These are phyloP conservation scores for Spergularia azorica DNA, from an alignment of 179 eudicot species.

Conservation along the genomic window DNA sequence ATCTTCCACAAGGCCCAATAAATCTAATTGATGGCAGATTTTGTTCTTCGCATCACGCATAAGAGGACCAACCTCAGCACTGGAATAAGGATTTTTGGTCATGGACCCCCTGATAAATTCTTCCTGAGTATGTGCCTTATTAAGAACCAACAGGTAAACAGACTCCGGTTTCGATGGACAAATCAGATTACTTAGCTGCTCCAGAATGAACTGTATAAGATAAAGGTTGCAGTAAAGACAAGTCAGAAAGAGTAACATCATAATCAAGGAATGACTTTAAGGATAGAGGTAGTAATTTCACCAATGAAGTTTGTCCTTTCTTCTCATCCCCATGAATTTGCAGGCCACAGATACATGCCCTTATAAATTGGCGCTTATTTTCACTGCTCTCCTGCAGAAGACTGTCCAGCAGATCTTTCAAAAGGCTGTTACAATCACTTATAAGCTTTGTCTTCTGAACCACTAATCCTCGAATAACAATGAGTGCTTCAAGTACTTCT, in stretches of 20 bases:
- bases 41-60: slow-evolving; percentile 99
- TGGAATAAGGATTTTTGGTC: slow-evolving; percentile 99
- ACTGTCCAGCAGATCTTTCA: slow-evolving; percentile 90
- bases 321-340: slow-evolving; percentile 87
- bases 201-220: slow-evolving; percentile 88
- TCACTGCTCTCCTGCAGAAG: slow-evolving; percentile 93
- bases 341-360: slow-evolving; percentile 90
- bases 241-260: slow-evolving; percentile 17
- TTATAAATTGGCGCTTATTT: slow-evolving; percentile 86
- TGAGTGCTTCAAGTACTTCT: slow-evolving; percentile 93
- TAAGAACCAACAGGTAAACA: slow-evolving; percentile 79
- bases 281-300: slow-evolving; percentile 19
- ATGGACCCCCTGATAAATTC: slow-evolving; percentile 99
- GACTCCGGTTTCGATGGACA: slow-evolving; percentile 97
- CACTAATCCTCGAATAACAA: slow-evolving; percentile 88
- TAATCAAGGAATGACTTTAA: background rate
- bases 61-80: slow-evolving; percentile 93
- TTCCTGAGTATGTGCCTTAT: slow-evolving; percentile 99
- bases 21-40: slow-evolving; percentile 93
- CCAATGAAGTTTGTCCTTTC: slow-evolving; percentile 88
- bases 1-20: slow-evolving; percentile 91
- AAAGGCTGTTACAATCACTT: slow-evolving; percentile 85
- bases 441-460: slow-evolving; percentile 98
- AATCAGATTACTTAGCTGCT: slow-evolving; percentile 97
- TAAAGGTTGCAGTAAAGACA: background rate